A percentile compares a stretch with the other conserved stretches of the same genome.
Evolutionary conservation across 1,139 yeast species (phyloP).

Genomic region (Scheffersomyces titani): DNA sequence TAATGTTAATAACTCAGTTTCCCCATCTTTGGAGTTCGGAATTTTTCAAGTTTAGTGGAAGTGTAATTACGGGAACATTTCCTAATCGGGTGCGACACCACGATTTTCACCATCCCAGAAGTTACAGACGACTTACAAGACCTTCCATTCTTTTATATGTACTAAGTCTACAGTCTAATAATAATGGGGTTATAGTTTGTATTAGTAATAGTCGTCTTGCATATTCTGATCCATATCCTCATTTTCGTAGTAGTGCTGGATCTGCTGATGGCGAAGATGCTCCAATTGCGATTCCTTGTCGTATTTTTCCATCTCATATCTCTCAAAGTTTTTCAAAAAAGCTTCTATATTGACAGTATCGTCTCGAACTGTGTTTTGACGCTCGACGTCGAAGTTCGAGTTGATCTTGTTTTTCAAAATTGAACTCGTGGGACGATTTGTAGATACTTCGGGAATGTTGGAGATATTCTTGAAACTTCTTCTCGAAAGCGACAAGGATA

Average conservation of each 20-base stretch:
- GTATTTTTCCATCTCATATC: slow-evolving; percentile 17
- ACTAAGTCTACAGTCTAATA: background rate
- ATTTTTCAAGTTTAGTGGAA: background rate
- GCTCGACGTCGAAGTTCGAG: slow-evolving; percentile 21
- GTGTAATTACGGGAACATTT: background rate
- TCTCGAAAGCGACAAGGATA: background rate
- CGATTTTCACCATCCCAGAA: background rate
- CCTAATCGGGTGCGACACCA: background rate
- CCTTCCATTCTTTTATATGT: background rate
- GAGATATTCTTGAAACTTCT: background rate
- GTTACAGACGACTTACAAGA: too few relatives aligned
- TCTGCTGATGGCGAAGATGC: slow-evolving; percentile 17
- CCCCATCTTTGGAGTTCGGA: too few relatives aligned
- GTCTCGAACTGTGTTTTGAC: slow-evolving; percentile 13
- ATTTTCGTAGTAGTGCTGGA: slow-evolving; percentile 18
- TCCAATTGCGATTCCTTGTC: slow-evolving; percentile 15
- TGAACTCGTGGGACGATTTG: slow-evolving; percentile 7
- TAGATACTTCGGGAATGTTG: background rate
- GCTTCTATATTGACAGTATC: slow-evolving; percentile 18
- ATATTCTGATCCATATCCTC: background rate
- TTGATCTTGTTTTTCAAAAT: slow-evolving; percentile 24
- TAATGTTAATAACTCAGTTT: background rate
- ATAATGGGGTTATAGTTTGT: background rate
- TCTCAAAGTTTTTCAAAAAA: slow-evolving; percentile 22
- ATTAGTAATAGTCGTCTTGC: background rate